Evolutionary conservation across 169 alveolate species (phyloP).

Genomic region (Neospora caninum): DNA sequence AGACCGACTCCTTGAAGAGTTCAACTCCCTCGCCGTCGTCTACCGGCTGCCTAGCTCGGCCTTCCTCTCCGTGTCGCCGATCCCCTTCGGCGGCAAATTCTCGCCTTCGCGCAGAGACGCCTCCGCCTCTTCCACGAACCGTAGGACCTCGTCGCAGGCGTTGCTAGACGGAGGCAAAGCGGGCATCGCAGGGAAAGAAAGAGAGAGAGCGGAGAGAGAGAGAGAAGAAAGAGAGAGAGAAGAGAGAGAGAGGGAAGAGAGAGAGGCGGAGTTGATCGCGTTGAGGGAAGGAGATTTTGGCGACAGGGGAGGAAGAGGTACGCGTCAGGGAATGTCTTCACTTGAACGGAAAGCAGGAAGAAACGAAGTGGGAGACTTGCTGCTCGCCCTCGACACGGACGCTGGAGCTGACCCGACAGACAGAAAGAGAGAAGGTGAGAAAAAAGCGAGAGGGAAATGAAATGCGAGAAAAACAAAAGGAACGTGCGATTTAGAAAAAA

Average conservation of each 20-base stretch:
- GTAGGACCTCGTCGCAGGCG: background rate
- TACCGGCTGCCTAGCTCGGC: constrained; percentile 30
- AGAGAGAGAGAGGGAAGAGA: background rate
- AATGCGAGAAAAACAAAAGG: no score
- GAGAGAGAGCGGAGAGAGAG: background rate
- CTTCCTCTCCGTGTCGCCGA: constrained; percentile 30
- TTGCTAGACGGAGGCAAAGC: no score
- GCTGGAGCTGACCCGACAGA: no score
- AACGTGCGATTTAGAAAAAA: background rate
- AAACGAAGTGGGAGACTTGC: no score
- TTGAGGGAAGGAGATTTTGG: no score
- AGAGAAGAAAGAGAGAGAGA: background rate
- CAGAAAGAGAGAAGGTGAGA: no score
- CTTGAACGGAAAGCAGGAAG: no score
- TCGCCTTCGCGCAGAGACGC: background rate
- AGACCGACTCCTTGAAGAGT: background rate
- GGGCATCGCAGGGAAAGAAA: background rate
- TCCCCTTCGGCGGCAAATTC: constrained; percentile 14
- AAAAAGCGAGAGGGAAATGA: no score
- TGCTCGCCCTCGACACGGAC: no score
- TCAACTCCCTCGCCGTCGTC: constrained; percentile 32
- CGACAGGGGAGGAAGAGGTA: no score
- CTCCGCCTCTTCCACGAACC: background rate
- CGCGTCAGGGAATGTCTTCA: no score
- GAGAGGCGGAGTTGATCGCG: background rate